Percentiles rank a stretch among this genome's conserved stretches.
phyloP scores from a whole-genome alignment of 2,329 filamentous ascomycete genomes.

The Fusarium scirpi region DNA sequence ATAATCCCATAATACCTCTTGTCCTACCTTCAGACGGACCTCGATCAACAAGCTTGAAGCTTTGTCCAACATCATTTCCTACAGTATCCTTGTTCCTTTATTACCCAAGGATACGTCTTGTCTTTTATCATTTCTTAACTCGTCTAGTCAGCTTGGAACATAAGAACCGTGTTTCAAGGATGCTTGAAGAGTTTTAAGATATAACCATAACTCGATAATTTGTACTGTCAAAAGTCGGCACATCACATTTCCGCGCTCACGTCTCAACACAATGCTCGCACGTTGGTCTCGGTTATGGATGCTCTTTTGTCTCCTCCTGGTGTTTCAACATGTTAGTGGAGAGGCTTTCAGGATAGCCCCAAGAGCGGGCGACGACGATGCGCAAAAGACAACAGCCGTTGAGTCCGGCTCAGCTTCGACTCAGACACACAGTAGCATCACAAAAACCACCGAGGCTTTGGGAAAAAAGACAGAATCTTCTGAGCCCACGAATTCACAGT shows the following conservation, averaged over 20 bases:
- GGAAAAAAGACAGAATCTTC: conserved; percentile 27
- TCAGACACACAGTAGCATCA: conserved; percentile 20
- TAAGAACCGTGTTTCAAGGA: conserved; percentile 29
- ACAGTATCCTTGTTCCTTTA: conserved; percentile 3
- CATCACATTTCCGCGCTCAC: not conserved
- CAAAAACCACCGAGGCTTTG: conserved; percentile 28
- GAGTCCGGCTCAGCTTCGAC: conserved; percentile 20
- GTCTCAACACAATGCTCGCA: conserved; percentile 49
- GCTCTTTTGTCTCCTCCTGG: conserved; percentile 55
- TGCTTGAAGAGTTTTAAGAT: conserved; percentile 28
- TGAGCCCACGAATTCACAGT: conserved; percentile 7
- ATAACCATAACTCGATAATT: not conserved
- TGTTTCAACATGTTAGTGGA: conserved; percentile 54
- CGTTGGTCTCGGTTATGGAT: conserved; percentile 52
- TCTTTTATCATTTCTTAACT: not conserved
- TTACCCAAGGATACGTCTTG: not conserved
- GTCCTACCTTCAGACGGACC: conserved; percentile 31
- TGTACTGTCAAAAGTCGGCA: not conserved
- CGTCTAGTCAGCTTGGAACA: not conserved
- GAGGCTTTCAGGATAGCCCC: conserved; percentile 49
- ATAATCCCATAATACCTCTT: conserved; percentile 3
- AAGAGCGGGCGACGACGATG: conserved; percentile 51
- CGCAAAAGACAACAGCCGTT: conserved; percentile 26
- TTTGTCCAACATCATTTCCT: not conserved
- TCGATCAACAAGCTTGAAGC: conserved; percentile 23